Conservation (phyloP, 2,329 filamentous ascomycete species). For the Calonectria naviculata region DNA sequence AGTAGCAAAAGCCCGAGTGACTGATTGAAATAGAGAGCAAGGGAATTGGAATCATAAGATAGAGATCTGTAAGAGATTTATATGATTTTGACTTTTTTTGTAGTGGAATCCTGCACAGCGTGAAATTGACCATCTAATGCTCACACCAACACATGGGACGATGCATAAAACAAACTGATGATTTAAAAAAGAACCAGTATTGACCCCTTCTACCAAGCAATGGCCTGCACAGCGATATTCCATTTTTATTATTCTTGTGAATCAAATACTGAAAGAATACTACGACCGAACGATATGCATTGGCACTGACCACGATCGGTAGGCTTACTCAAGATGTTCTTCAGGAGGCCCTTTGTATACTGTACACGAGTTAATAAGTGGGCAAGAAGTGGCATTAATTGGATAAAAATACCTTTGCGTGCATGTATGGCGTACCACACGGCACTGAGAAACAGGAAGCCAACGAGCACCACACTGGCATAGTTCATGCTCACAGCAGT, state of each 20-base stretch:
- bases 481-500: conserved; percentile 72
- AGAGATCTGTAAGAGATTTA: no score
- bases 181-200: neutral
- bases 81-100: neutral
- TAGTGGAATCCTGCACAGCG: neutral
- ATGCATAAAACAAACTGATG: neutral
- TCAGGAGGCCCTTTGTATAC: conserved; percentile 39
- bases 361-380: neutral
- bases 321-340: neutral
- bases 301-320: no score
- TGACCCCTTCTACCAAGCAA: neutral
- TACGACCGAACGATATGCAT: neutral
- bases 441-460: conserved; percentile 68
- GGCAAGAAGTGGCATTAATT: neutral
- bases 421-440: conserved; percentile 70
- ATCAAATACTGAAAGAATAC: neutral
- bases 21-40: neutral
- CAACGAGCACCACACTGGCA: conserved; percentile 73
- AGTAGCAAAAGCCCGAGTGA: neutral
- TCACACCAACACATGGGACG: neutral
- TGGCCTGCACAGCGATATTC: neutral
- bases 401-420: conserved; percentile 22
- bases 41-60: neutral
- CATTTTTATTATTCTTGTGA: neutral
- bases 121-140: neutral